Evolutionary conservation across 345 rosid genomes (phyloP).

Genomic region (Combretum micranthum): DNA sequence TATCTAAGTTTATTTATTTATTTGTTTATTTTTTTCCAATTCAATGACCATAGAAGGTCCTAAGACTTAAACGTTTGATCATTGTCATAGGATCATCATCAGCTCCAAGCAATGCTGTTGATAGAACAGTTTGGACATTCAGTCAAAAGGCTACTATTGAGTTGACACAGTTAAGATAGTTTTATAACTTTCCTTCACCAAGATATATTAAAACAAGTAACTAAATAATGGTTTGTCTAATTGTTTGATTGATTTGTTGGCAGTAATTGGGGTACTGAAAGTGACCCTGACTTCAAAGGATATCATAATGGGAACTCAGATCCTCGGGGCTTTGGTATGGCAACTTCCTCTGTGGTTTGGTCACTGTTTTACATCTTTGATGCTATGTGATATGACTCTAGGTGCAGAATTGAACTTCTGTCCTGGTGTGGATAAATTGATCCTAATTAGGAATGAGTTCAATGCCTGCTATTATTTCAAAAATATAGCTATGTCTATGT

Average conservation of each 20-base stretch:
- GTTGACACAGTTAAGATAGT: conserved; percentile 59
- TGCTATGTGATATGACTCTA: neutral
- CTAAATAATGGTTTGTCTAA: neutral
- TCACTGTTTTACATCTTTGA: neutral
- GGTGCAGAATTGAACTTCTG: too few species aligned
- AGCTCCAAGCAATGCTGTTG: conserved; percentile 67
- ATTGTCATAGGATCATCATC: conserved; percentile 50
- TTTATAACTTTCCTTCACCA: neutral
- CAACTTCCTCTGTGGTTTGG: conserved; percentile 2
- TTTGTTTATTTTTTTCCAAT: too few species aligned
- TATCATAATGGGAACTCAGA: conserved; percentile 93
- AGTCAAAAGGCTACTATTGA: conserved; percentile 76
- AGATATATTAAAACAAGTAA: neutral
- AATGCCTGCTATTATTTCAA: too few species aligned
- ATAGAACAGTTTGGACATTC: conserved; percentile 85
- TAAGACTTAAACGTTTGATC: conserved; percentile 1
- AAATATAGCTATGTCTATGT: too few species aligned
- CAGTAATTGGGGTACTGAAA: conserved; percentile 98
- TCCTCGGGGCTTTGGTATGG: conserved; percentile 85
- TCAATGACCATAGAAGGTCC: neutral
- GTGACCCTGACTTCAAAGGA: conserved; percentile 80
- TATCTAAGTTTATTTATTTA: too few species aligned
- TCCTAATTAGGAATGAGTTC: too few species aligned
- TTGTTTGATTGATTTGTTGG: conserved; percentile 15
- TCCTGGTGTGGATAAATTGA: too few species aligned